A percentile compares a stretch with the other conserved stretches of the same genome.
Conservation (phyloP, 2,329 filamentous ascomycete genomes). For the Fusarium nisikadoi region DNA sequence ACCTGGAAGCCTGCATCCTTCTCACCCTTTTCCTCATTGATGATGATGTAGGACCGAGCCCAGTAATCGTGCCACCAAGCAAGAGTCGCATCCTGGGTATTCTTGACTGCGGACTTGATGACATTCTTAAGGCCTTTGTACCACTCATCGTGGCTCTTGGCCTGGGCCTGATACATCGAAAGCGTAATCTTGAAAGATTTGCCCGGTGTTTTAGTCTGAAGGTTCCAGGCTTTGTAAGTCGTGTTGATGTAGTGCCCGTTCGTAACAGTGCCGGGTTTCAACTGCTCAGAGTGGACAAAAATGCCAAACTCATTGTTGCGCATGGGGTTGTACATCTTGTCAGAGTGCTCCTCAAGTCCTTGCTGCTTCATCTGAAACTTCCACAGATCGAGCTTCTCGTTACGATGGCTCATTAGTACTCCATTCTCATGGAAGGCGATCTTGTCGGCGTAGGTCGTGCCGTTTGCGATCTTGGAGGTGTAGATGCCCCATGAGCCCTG, state of each 20-base stretch:
- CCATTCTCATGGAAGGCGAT: constrained; percentile 2
- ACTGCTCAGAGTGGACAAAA: constrained; percentile 5
- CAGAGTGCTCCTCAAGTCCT: not conserved
- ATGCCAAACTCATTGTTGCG: constrained; percentile 7
- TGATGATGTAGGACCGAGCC: constrained; percentile 2
- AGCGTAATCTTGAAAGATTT: not conserved
- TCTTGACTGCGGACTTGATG: constrained; percentile 1
- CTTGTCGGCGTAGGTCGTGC: constrained; percentile 7
- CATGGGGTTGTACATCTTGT: constrained; percentile 11
- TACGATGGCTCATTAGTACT: not conserved
- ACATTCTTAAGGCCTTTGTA: not conserved
- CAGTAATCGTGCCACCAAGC: constrained; percentile 8
- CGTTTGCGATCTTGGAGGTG: constrained; percentile 11
- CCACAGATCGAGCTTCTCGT: constrained; percentile 1
- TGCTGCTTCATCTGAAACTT: constrained; percentile 6
- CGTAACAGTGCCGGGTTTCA: not conserved
- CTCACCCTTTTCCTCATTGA: not conserved
- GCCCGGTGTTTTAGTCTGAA: not conserved
- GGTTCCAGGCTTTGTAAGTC: constrained; percentile 8
- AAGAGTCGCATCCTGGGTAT: not conserved
- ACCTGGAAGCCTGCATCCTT: constrained; percentile 5
- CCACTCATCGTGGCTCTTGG: not conserved
- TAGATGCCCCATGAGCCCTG: constrained; percentile 11
- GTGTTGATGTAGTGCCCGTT: constrained; percentile 5
- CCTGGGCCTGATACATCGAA: not conserved